Evolutionary conservation across 805 yeast species (phyloP).

Genomic region (Monosporozyma servazzii): DNA sequence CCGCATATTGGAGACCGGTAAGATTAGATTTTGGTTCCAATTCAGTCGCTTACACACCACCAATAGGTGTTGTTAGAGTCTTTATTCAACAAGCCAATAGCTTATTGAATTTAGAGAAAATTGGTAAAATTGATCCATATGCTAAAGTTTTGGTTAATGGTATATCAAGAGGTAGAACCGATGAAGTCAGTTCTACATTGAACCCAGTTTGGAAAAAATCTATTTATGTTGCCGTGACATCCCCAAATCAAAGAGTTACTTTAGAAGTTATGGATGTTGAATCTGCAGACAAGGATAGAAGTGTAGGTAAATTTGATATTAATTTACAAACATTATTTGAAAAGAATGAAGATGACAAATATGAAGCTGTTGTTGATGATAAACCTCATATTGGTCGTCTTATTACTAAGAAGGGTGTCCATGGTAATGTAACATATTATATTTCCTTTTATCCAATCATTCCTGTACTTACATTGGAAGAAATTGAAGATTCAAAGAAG

Average conservation of each 20-base stretch:
- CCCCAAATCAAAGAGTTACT: constrained; percentile 72
- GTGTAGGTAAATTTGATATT: constrained; percentile 75
- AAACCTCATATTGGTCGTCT: constrained; percentile 53
- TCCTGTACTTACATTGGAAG: constrained; percentile 72
- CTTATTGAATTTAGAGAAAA: constrained; percentile 73
- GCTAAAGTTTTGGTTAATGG: constrained; percentile 72
- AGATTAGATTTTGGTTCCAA: constrained; percentile 57
- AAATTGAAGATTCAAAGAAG: constrained; percentile 48
- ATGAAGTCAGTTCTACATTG: constrained; percentile 51
- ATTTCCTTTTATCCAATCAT: constrained; percentile 77
- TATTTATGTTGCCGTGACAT: constrained; percentile 71
- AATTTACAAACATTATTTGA: constrained; percentile 58
- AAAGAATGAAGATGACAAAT: constrained; percentile 50
- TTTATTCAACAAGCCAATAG: constrained; percentile 60
- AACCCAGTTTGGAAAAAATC: constrained; percentile 83
- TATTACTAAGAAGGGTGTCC: constrained; percentile 68
- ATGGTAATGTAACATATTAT: constrained; percentile 67
- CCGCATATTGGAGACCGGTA: constrained; percentile 82
- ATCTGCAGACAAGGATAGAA: constrained; percentile 66
- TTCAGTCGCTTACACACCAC: constrained; percentile 79
- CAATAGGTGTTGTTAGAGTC: constrained; percentile 84
- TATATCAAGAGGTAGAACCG: constrained; percentile 67
- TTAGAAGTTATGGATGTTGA: constrained; percentile 92
- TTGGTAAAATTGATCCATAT: constrained; percentile 92
- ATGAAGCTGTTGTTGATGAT: constrained; percentile 47